phyloP scores from a whole-genome alignment of 495 filamentous ascomycete genomes.

The Darksidea phi region DNA sequence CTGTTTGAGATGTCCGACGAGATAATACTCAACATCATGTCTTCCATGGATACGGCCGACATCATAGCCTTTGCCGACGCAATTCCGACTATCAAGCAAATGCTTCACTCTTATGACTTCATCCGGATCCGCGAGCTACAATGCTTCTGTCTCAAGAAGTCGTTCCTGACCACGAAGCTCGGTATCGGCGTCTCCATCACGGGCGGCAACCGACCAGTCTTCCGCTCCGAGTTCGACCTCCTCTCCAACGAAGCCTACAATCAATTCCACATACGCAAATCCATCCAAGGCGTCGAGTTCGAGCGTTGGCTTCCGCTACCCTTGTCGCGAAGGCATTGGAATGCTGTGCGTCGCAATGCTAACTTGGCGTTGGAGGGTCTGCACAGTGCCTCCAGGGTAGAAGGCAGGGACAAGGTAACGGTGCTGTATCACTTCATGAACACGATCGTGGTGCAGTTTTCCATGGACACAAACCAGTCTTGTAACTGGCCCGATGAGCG shows the following conservation, averaged over 20 bases:
- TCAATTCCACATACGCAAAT: constrained; percentile 38
- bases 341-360: constrained; percentile 38
- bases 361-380: constrained; percentile 30
- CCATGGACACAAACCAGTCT: constrained; percentile 33
- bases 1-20: constrained; percentile 44
- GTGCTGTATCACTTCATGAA: constrained; percentile 56
- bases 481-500: constrained; percentile 24
- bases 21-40: constrained; percentile 45
- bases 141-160: constrained; percentile 53
- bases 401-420: constrained; percentile 21
- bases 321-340: constrained; percentile 51
- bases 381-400: constrained; percentile 16
- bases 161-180: constrained; percentile 44
- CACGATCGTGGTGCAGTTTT: constrained; percentile 52
- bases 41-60: constrained; percentile 44
- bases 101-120: constrained; percentile 46
- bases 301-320: constrained; percentile 51
- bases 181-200: constrained; percentile 49
- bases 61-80: constrained; percentile 45
- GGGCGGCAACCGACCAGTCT: not conserved
- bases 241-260: constrained; percentile 47
- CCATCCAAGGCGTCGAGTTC: constrained; percentile 48
- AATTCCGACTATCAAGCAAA: constrained; percentile 41
- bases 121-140: constrained; percentile 51
- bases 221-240: constrained; percentile 52